Base-by-base conservation (phyloP, 2,329 filamentous ascomycete species). In the Pezicula neosporulosa region DNA sequence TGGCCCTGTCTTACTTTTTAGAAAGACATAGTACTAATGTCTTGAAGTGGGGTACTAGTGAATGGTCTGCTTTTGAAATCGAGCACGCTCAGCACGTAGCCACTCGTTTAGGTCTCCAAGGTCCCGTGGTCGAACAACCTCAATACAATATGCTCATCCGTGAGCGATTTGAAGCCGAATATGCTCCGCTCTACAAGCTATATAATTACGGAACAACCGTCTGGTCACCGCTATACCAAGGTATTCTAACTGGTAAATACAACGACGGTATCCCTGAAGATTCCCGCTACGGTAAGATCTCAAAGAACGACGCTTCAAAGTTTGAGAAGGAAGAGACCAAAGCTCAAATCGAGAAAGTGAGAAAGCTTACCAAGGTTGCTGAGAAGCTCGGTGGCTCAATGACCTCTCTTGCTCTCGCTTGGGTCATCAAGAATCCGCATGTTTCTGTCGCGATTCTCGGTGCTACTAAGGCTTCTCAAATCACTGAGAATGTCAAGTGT, bases 241-340 rank as follows among this genome's bases (percentile, higher is more conserved):
- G 83, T 24, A 72, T 86, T 53, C 70, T 86, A 59, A 80, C 80
- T 1, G 83, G 82, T 48, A 86, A 86, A 68, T 86, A 86, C 69
- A 82, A 80, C 64, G 50, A 60, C 37, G 57, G 57, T 9, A 80
- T 84, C 49, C 70, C 72, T 5, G 28, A 44, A 2, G 80, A 77
- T 61, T 83, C 79, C 37, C 79, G 82, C 35, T 83, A 83, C 59
- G 78, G 78, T 78, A 30, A 70, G 5, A 74, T 76, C 52, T 80
- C 77, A 27, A 75, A 83, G 33, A 72, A 82, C 55, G 74, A 75
- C 10, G 75, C 77, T 58, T 76, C 76, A 39, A 72, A 77, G 47
- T 85, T 85, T 66, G 77, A 86, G 54, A 43, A 51, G 33, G 67
- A 74, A 64, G 66, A 72, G 47, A 56, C 47, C 8, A 58, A 59